These are phyloP conservation scores for Phytopythium aichiense DNA, from an alignment of 352 stramenopile species.

Conservation along the genomic window DNA sequence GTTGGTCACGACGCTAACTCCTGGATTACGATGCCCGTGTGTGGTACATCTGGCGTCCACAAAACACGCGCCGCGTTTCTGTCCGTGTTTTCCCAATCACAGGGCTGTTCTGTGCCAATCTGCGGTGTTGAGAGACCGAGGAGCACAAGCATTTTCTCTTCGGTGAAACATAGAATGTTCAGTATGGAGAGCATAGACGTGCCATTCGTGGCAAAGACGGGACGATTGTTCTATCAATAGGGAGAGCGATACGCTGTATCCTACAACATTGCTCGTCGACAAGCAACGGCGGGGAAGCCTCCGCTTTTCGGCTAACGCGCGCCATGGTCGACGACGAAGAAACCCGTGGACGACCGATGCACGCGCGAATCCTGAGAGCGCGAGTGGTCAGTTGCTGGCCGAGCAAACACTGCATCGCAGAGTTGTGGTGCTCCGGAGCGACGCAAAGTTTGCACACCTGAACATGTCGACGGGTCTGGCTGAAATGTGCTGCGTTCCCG, in stretches of 20 bases:
- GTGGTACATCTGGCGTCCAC: neutral
- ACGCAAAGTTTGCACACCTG: no score
- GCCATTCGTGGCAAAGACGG: neutral
- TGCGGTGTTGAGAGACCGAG: neutral
- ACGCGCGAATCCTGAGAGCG: no score
- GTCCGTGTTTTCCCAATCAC: slow-evolving; percentile 1
- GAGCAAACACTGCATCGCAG: no score
- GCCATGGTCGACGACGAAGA: neutral
- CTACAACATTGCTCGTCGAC: neutral
- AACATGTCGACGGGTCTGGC: no score
- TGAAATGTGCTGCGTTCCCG: no score
- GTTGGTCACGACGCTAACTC: no score
- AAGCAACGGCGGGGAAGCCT: neutral
- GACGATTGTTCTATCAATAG: no score
- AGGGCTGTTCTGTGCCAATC: neutral
- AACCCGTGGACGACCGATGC: neutral
- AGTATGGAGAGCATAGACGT: neutral
- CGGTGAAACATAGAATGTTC: neutral
- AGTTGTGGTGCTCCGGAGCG: no score
- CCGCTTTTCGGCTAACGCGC: neutral
- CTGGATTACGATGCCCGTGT: no score
- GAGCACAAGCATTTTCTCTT: neutral
- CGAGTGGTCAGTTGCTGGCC: no score
- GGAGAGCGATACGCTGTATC: neutral
- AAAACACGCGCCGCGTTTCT: slow-evolving; percentile 5